phyloP scores from a whole-genome alignment of 2,329 filamentous ascomycete genomes.

The Teratosphaeria epicoccoides region DNA sequence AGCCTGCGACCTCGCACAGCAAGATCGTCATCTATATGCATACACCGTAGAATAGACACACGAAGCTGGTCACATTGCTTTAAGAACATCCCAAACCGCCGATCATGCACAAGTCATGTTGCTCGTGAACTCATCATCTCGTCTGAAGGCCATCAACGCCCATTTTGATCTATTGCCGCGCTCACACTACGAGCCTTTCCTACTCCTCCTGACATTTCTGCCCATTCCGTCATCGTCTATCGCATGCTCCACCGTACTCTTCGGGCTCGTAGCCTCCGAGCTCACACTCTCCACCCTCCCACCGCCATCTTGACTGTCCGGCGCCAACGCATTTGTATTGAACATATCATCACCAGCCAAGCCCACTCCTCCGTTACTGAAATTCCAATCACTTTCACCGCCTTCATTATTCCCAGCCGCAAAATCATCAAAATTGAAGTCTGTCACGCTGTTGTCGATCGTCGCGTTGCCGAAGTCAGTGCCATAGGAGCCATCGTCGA shows the following conservation, averaged over 20 bases:
- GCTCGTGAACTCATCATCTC: background rate
- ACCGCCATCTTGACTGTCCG: constrained; percentile 8
- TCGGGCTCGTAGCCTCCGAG: constrained; percentile 29
- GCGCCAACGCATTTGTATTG: background rate
- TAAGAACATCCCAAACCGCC: background rate
- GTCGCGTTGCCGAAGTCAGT: constrained; percentile 1
- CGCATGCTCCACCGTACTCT: constrained; percentile 1
- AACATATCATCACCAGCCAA: constrained; percentile 11
- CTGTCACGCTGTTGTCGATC: background rate
- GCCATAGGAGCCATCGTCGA: constrained; percentile 35
- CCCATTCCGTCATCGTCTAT: background rate
- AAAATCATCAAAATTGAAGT: constrained; percentile 19
- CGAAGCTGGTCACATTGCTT: background rate
- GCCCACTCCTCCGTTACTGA: constrained; percentile 3
- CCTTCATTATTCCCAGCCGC: constrained; percentile 9
- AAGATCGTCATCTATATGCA: background rate
- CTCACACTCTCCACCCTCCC: constrained; percentile 32
- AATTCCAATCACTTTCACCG: constrained; percentile 12
- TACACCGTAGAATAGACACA: background rate
- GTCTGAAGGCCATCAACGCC: background rate
- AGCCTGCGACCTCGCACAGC: background rate
- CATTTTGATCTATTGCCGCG: background rate
- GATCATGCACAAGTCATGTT: background rate
- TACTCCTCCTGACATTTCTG: background rate
- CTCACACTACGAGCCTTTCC: background rate